These are phyloP conservation scores for Dipteronia sinensis DNA, from an alignment of 345 rosid species.

Conservation along the genomic window DNA sequence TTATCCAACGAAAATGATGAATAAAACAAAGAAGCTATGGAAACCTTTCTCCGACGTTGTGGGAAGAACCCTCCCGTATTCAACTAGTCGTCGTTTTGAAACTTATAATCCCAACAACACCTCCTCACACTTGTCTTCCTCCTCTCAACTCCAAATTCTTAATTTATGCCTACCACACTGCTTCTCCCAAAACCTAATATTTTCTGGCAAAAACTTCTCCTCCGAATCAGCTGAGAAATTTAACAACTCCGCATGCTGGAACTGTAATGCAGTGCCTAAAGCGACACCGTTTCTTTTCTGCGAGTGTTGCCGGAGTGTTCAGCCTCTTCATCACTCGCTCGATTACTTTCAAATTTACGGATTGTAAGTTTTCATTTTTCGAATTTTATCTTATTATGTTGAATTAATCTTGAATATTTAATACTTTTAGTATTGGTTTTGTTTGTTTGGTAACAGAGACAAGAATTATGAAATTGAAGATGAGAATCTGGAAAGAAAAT, in stretches of 20 bases:
- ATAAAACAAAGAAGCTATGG: constrained; percentile 44
- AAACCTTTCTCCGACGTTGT: constrained; percentile 35
- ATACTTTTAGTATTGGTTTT: not conserved
- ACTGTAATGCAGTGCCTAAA: constrained; percentile 46
- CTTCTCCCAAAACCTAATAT: constrained; percentile 18
- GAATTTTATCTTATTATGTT: not conserved
- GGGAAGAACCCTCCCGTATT: constrained; percentile 21
- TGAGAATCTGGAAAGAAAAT: constrained; percentile 64
- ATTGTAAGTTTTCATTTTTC: constrained; percentile 50
- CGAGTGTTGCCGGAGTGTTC: constrained; percentile 67
- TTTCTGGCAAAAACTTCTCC: constrained; percentile 37
- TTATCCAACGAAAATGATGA: constrained; percentile 24
- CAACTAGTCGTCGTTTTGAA: constrained; percentile 14
- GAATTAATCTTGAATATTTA: not conserved
- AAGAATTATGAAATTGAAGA: constrained; percentile 63
- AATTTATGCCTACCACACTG: not conserved
- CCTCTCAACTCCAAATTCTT: constrained; percentile 26
- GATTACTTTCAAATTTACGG: constrained; percentile 83
- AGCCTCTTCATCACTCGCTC: constrained; percentile 74
- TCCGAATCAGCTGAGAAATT: constrained; percentile 32
- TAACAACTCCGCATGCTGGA: constrained; percentile 63
- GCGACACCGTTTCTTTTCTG: constrained; percentile 63
- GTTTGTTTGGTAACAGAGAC: constrained; percentile 42
- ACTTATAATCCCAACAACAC: constrained; percentile 6
- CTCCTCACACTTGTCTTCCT: constrained; percentile 3